Conservation (phyloP, 108 stramenopile species). For the Chaetoceros tenuissimus region DNA sequence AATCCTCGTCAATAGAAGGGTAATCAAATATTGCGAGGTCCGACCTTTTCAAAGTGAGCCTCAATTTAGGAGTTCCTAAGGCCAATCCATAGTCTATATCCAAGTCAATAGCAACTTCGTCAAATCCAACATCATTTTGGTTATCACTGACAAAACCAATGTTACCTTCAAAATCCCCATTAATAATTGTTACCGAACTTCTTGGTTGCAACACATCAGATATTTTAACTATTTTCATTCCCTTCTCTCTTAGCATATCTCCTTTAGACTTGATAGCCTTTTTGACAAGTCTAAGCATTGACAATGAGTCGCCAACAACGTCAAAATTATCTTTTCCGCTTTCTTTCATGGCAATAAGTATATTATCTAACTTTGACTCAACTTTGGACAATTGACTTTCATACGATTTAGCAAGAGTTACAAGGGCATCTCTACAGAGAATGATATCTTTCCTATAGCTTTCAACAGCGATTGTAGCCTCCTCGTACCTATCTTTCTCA, state of each 20-base stretch:
- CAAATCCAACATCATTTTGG: slow-evolving; percentile 9
- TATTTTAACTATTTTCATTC: slow-evolving; percentile 36
- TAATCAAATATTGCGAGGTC: slow-evolving; percentile 71
- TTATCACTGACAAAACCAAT: slow-evolving; percentile 42
- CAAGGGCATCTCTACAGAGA: slow-evolving; percentile 35
- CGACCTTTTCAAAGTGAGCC: slow-evolving; percentile 31
- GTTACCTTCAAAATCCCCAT: slow-evolving; percentile 51
- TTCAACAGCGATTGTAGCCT: slow-evolving; percentile 19
- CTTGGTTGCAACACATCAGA: slow-evolving; percentile 34
- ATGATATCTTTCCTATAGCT: slow-evolving; percentile 15
- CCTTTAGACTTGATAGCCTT: slow-evolving; percentile 35
- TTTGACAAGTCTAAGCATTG: slow-evolving; percentile 33
- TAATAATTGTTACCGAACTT: slow-evolving; percentile 55
- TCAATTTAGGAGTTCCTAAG: slow-evolving; percentile 1
- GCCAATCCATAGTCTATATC: slow-evolving; percentile 1
- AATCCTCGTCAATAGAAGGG: slow-evolving; percentile 23
- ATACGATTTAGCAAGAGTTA: slow-evolving; percentile 45
- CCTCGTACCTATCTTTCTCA: slow-evolving; percentile 20
- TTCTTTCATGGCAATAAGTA: slow-evolving; percentile 23
- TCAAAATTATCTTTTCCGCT: slow-evolving; percentile 22
- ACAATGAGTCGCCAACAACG: slow-evolving; percentile 57
- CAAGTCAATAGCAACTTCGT: slow-evolving; percentile 21
- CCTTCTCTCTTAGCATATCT: slow-evolving; percentile 46
- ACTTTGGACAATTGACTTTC: slow-evolving; percentile 35
- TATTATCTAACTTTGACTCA: slow-evolving; percentile 35